phyloP scores from a whole-genome alignment of 306 rosid species.

The Ormosia emarginata region DNA sequence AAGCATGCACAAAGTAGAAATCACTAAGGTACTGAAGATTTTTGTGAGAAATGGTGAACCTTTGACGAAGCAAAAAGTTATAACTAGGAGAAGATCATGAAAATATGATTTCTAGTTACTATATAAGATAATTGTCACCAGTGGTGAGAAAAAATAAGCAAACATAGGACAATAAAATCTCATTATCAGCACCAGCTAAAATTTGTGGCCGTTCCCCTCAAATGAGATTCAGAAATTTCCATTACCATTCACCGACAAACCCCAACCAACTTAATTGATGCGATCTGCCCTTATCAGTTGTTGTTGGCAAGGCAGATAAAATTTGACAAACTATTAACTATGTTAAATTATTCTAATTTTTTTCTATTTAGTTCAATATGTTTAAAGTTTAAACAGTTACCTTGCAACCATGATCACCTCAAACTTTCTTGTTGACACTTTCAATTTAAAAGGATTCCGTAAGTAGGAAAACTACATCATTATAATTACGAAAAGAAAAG shows the following conservation, averaged over 20 bases:
- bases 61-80: neutral
- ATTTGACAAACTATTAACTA: neutral
- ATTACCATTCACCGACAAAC: too few species aligned
- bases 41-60: neutral
- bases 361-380: neutral
- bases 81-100: neutral
- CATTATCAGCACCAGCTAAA: neutral
- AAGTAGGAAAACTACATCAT: neutral
- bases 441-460: neutral
- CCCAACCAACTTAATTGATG: too few species aligned
- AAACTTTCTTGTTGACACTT: neutral
- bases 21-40: neutral
- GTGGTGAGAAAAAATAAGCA: neutral
- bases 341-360: neutral
- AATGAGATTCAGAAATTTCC: neutral
- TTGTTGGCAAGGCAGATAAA: neutral
- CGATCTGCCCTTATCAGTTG: too few species aligned
- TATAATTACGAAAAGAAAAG: neutral
- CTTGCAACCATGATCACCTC: conserved; percentile 17
- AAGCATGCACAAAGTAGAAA: neutral
- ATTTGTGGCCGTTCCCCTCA: neutral
- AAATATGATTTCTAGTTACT: neutral
- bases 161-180: neutral
- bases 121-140: neutral
- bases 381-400: neutral